phyloP scores from a whole-genome alignment of 75 land plant genomes.

The Pinus albicaulis region DNA sequence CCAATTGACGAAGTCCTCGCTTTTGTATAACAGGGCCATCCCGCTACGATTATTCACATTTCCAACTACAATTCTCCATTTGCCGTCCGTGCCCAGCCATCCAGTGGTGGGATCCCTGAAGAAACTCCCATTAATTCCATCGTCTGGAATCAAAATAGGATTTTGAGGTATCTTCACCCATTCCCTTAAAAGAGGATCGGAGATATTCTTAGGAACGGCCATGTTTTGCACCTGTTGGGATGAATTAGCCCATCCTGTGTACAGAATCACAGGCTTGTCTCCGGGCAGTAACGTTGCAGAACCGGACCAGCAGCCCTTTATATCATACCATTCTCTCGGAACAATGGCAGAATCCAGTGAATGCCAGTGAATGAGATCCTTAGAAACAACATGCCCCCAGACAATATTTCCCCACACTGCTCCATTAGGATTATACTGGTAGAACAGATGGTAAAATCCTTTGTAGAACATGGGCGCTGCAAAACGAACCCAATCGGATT shows the following conservation, averaged over 20 bases:
- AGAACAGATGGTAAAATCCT: conserved; percentile 46
- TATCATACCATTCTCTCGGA: conserved; percentile 35
- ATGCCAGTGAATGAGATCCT: conserved; percentile 41
- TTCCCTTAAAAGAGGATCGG: conserved; percentile 35
- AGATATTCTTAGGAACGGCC: conserved; percentile 27
- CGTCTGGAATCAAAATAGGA: conserved; percentile 25
- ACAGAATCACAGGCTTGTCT: conserved; percentile 36
- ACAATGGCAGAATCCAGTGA: conserved; percentile 22
- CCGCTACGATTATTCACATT: conserved; percentile 16
- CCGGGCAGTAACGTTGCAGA: conserved; percentile 54
- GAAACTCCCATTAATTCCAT: conserved; percentile 8
- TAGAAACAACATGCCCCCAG: conserved; percentile 55
- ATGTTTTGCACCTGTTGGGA: conserved; percentile 11
- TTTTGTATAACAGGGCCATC: conserved; percentile 37
- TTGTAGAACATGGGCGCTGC: conserved; percentile 50
- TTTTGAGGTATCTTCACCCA: conserved; percentile 39
- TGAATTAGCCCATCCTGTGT: conserved; percentile 38
- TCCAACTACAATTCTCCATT: conserved; percentile 35
- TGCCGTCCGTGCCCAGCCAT: conserved; percentile 34
- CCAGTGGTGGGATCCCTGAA: conserved; percentile 53
- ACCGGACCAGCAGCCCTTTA: conserved; percentile 76
- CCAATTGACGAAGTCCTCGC: conserved; percentile 54
- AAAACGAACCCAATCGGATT: too few relatives aligned
- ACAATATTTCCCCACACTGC: conserved; percentile 38
- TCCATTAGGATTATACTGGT: conserved; percentile 42